Conservation (phyloP, 139 green algal species). For the Haematococcus lacustris region DNA sequence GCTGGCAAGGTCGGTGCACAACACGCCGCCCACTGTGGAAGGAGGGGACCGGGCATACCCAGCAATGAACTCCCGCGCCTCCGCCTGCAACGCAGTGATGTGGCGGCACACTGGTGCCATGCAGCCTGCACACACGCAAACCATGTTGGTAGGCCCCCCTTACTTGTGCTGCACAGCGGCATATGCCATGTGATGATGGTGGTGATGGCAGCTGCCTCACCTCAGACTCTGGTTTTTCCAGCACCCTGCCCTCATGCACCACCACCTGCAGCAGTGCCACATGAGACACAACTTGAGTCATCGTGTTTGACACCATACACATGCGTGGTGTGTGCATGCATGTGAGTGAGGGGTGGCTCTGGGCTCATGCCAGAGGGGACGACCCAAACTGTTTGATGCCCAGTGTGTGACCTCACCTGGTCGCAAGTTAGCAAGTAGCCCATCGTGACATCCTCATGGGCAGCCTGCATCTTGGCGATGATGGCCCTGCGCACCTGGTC, state of each 20-base stretch:
- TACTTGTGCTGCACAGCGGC: too few species aligned
- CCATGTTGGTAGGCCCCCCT: too few species aligned
- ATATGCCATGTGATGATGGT: too few species aligned
- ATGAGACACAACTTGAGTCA: not conserved
- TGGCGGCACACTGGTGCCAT: too few species aligned
- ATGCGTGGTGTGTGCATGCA: constrained; percentile 2
- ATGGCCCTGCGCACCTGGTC: too few species aligned
- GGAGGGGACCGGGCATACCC: constrained; percentile 55
- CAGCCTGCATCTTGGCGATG: constrained; percentile 24
- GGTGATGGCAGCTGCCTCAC: too few species aligned
- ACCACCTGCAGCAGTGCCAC: constrained; percentile 57
- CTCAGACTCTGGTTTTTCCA: constrained; percentile 68
- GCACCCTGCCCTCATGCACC: constrained; percentile 56
- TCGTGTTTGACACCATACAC: not conserved
- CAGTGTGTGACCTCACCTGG: constrained; percentile 18
- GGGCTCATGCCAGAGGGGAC: not conserved
- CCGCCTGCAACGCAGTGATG: too few species aligned
- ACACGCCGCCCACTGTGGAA: constrained; percentile 59
- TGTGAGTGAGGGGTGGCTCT: not conserved
- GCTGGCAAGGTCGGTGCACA: constrained; percentile 52
- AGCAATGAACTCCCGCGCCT: constrained; percentile 32
- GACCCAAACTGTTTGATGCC: not conserved
- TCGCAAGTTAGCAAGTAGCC: constrained; percentile 63
- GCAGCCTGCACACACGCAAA: too few species aligned
- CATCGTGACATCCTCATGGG: not conserved